Evolutionary conservation across 352 stramenopile species (phyloP), one percentile per base, ranked within the genome.

Genomic region (Aphanomyces euteiches): DNA sequence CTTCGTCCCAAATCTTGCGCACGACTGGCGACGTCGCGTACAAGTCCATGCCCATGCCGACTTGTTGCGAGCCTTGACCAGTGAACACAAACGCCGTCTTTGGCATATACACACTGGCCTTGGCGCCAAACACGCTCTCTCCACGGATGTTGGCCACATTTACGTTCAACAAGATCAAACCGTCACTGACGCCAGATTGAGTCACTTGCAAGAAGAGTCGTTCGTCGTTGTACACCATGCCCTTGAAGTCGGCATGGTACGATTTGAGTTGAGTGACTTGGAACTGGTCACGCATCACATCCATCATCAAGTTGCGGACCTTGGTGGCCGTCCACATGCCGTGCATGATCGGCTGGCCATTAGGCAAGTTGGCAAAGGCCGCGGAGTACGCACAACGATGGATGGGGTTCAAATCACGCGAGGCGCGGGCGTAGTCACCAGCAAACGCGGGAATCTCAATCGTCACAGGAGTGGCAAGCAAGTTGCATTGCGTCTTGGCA

Each of bases 31-130:
- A 92, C 43, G 84, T 79, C 66, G 84, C 75, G 72, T 94, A 95
- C 1, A 82, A 85, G n/a, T 93, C 85, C 88, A 96, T 96, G 41
- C 88, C 88, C 87, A 96, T 93, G n/a, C 85, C 85, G 5, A 90
- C 77, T 8, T 82, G 76, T 37, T 85, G 85, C 21, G 84, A 94
- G 10, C 88, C 88, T 58, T 96, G 88, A 5, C 87, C 88, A 34
- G 87, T 96, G 64, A 96, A 96, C 4, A 93, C 80, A 50, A 93
- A 93, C 1, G 87, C 88, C 66, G 85, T 88, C 4, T 74, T 69
- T 2, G 78, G 61, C 61, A 90, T 80, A 74, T 90, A 89, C 7
- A 91, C 79, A 5, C 89, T 74, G 47, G 86, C 79, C 15, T 78
- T 80, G 1, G 81, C 86, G 28, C 74, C 90, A 10, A 93, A 67